Base-by-base conservation (phyloP, 306 rosid species). In the Ormosia semicastrata region DNA sequence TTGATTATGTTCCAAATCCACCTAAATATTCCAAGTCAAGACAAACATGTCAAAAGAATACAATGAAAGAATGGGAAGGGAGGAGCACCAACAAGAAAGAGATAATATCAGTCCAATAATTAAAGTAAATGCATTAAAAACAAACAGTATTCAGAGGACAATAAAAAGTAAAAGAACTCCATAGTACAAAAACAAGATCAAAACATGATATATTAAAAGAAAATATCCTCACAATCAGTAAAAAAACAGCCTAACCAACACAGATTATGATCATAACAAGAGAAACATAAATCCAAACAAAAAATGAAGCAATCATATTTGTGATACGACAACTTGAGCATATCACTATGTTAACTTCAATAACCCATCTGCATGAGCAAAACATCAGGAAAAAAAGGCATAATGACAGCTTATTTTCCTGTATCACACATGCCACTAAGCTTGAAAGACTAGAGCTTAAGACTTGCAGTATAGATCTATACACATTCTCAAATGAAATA, bases 1-100 rank as follows among this genome's bases (percentile, higher is more conserved):
- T 39, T 95, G 99, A 87, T 95, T 95, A 84, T 95, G 99, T 79
- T 95, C 99, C 92, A 95, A 89, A 92, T 93, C 99, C 83, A 95
- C 99, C 99, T 95, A 85, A 11, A 73, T 34, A 64, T 87, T 72
- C 68, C 78, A 79, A 33, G 75, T 65, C 59, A 76, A 79, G 68
- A 71, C 63, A 58, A 54, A 65, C 65, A 63, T 58, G 65, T 88
- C 76, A 69, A 44, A 70, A 47, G 30, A 75, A 62, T 72, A 43
- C 18, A 59, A 30, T 44, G 30, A 58, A 66, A 32, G 72, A 39
- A 71, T 76, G 52, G 17, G 52, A 14, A 37, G 18, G 2, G 9
- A 64, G 81, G 32, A 7, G 43, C 24, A 44, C n/a, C 66, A 4
- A 30, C 59, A 30, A 44, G 47, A 41, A 50, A 7, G 66, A 13